Evolutionary conservation across 441 rosid species (phyloP), one percentile per base, ranked within the genome.

Genomic region (Capsella rubella): DNA sequence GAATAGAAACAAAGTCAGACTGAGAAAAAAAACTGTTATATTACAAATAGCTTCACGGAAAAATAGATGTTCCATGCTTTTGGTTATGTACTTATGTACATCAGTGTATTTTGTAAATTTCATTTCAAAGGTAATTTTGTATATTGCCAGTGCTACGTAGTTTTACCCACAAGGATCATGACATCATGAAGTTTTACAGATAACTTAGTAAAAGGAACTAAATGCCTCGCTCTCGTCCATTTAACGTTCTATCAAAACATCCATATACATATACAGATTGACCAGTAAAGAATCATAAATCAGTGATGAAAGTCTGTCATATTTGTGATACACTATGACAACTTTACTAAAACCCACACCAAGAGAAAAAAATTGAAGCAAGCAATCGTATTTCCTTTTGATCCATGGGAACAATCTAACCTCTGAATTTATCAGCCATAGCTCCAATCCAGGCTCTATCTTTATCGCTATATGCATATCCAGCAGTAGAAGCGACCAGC

Each of bases 381-480:
- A 55, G 64, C 69, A 45, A 15, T 25, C 3, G 4, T 37, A 59
- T 71, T 72, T 56, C 73, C 6, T 64, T 75, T 77, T 35, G 50
- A 73, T 72, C 53, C 69, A 78, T 42, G 47, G 61, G 16, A 67
- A 64, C 35, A 60, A 42, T 73, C 78, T 84, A 78, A 83, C 89
- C 86, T 82, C 78, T 60, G 70, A 90, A 85, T 83, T 89, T 92
- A 79, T 86, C 84, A 42, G 93, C 88, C 73, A 90, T 67, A 37
- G 89, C 93, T 87, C 64, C 78, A 76, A 87, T 90, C 96, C 96
- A 90, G 73, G 90, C 89, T 84, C 85, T 90, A 68, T 91, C 95
- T 80, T 90, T 89, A 59, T 91, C 86, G 34, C 73, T 79, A 76
- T 89, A 91, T 3, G 95, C 97, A 80, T 84, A 90, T 59, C 75